These are phyloP conservation scores for Ophiostoma ips DNA, from an alignment of 2,329 filamentous ascomycete genomes.

Conservation along the genomic window DNA sequence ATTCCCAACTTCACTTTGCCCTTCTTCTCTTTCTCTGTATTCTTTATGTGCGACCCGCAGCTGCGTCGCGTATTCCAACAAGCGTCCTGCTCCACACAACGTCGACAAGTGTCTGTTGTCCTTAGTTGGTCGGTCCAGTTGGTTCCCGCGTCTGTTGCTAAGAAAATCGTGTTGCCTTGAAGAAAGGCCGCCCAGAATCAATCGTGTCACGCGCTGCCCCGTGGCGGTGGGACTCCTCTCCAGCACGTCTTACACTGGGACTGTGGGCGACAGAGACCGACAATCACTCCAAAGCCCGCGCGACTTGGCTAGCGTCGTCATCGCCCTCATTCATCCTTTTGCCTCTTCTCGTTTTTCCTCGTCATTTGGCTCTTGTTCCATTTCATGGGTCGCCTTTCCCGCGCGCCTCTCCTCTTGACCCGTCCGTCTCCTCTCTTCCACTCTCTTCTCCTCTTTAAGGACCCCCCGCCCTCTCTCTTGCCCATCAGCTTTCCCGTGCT, in stretches of 20 bases:
- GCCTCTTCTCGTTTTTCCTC: background rate
- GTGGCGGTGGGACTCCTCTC: background rate
- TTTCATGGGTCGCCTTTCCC: background rate
- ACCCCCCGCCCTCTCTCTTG: too few relatives aligned
- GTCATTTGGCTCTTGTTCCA: background rate
- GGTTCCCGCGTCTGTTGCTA: background rate
- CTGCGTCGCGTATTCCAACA: background rate
- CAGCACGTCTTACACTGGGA: background rate
- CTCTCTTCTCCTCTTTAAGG: background rate
- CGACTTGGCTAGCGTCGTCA: conserved; percentile 10
- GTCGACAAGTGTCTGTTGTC: background rate
- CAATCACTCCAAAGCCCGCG: background rate
- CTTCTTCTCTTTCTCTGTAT: background rate
- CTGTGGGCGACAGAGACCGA: background rate
- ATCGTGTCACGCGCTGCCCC: background rate
- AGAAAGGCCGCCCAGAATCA: background rate
- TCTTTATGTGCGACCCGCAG: background rate
- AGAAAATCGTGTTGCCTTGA: background rate
- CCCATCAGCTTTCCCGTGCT: background rate
- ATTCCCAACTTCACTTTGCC: background rate
- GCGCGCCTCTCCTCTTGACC: background rate
- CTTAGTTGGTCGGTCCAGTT: background rate
- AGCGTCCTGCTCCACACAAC: background rate
- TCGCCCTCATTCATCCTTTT: conserved; percentile 7
- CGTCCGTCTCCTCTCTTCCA: background rate